Evolutionary conservation across 768 basidiomycete genomes (phyloP), one percentile per base, ranked within the genome.

Genomic region (Naganishia vaughanmartiniae): DNA sequence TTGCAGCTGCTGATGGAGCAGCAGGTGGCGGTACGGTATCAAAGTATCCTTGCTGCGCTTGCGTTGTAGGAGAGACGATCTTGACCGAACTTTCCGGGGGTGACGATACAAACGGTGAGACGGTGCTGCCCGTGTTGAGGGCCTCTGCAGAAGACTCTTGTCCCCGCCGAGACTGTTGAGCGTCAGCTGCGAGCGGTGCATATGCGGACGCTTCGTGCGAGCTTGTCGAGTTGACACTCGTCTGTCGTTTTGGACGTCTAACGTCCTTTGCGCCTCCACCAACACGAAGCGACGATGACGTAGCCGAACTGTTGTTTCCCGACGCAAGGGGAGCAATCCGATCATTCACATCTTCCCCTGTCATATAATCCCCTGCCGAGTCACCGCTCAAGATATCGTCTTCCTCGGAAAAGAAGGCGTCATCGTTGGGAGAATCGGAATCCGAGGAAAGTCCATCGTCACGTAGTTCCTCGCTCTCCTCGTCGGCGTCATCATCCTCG

Each of bases 381-480:
- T n/a, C 53, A 56, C 28, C 60, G 69, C 30, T 73, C 66, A 9
- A 67, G 60, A 36, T n/a, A 54, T 31, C 65, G 11, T 77, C 79
- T 42, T 76, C 73, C 54, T 78, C 77, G 26, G 53, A 72, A 26
- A 76, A 71, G 2, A 73, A 67, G 46, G 72, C 80, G 2, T 80
- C 81, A 31, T 84, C 83, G 19, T 82, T 82, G 24, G 65, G 42
- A 21, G 69, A 55, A n/a, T 68, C 74, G 30, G 54, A 33, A 63
- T 58, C 87, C 89, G 12, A 91, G 82, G 4, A 88, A n/a, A 63
- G 73, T 67, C 87, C 91, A 75, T 92, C 92, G 75, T 93, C 92
- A 77, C 89, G 85, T 73, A 86, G 87, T 28, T 84, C 85, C 2
- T 73, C 84, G 84, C 4, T 72, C n/a, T 57, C 53, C 28, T 56